Conservation (phyloP, 1,284 basidiomycete species). For the Testicularia cyperi region DNA sequence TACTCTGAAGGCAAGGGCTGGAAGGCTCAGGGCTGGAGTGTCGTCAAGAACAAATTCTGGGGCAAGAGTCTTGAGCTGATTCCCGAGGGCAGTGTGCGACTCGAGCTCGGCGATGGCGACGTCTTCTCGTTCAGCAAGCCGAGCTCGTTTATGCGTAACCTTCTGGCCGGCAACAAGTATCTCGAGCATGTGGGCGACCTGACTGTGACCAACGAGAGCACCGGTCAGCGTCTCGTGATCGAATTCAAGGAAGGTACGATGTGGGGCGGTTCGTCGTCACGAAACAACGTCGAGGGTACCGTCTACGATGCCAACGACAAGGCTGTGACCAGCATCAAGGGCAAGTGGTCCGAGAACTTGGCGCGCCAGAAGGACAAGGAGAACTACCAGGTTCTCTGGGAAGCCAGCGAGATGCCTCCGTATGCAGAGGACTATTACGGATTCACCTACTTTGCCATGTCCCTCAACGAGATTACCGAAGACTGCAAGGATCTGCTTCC, state of each 20-base stretch:
- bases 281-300: slow-evolving; percentile 49
- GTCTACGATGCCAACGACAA: slow-evolving; percentile 52
- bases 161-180: slow-evolving; percentile 60
- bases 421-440: slow-evolving; percentile 56
- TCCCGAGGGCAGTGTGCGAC: slow-evolving; percentile 43
- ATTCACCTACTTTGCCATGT: slow-evolving; percentile 59
- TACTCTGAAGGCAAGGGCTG: slow-evolving; percentile 57
- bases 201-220: slow-evolving; percentile 48
- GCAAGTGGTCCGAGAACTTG: slow-evolving; percentile 53
- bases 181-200: slow-evolving; percentile 59
- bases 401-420: slow-evolving; percentile 51
- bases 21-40: slow-evolving; percentile 45
- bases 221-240: slow-evolving; percentile 42
- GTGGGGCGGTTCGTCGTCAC: slow-evolving; percentile 47
- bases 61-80: slow-evolving; percentile 59
- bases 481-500: slow-evolving; percentile 73
- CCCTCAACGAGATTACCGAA: slow-evolving; percentile 53
- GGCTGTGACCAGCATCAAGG: slow-evolving; percentile 41
- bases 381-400: slow-evolving; percentile 56
- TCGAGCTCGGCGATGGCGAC: slow-evolving; percentile 56
- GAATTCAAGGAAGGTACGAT: slow-evolving; percentile 58
- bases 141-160: slow-evolving; percentile 57
- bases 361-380: slow-evolving; percentile 48
- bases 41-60: slow-evolving; percentile 61
- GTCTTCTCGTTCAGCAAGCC: slow-evolving; percentile 51